Evolutionary conservation across 2,329 filamentous ascomycete species (phyloP), one percentile per base, ranked within the genome.

Genomic region (Ophiostoma ulmi): DNA sequence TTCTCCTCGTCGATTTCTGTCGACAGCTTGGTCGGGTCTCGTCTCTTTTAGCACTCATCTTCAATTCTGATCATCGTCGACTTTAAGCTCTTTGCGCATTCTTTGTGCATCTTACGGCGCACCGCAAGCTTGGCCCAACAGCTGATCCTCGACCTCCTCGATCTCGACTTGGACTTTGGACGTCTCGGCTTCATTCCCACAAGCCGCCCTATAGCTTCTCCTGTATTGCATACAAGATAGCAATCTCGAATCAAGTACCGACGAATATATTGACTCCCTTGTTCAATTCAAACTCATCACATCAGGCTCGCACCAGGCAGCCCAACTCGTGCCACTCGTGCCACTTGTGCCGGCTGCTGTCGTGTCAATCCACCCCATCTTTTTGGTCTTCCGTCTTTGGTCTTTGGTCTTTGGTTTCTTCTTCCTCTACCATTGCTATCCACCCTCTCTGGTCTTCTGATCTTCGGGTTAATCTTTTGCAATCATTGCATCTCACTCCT

Each of bases 281-380:
- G n/a, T 58, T 55, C 52, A 11, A 22, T 20, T 7, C 52, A 58
- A 58, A 31, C 52, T 22, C 17, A 55, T 7, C 48, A 13, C 48
- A 55, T 63, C 20, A 6, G 26, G 58, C 58, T 64, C 35, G 63
- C 20, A 7, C 6, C 44, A 48, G 17, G 44, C 44, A 39, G 63
- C 63, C 63, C 63, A 65, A 65, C 63, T 65, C 36, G 63, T 64
- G 22, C 52, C 52, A 44, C 39, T 14, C 14, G 39, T 44, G 39
- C 39, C 14, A 26, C n/a, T 26, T 17, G 52, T 63, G 63, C 36
- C 20, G 63, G 20, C 36, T 65, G 63, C 63, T 65, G 63, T 39
- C 63, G 63, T 65, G 63, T 65, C 20, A n/a, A 38, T 26, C 63
- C 13, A 17, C 26, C 20, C 31, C 63, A 26, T 65, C 63, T n/a